A percentile compares a stretch with the other conserved stretches of the same genome.
phyloP scores from a whole-genome alignment of 805 yeast species.

The Candida ortonii region DNA sequence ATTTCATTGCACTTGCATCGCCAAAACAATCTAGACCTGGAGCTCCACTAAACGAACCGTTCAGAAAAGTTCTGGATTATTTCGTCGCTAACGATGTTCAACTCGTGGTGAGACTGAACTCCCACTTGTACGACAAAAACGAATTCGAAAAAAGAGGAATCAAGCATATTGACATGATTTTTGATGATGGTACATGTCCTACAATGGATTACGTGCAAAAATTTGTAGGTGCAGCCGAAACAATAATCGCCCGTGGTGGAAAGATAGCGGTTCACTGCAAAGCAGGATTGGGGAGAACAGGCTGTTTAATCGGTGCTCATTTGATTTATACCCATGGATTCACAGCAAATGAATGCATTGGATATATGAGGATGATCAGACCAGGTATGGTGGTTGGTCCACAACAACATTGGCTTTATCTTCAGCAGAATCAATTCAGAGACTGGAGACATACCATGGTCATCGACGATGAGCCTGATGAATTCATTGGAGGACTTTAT shows the following conservation, averaged over 20 bases:
- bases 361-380: slow-evolving; percentile 91
- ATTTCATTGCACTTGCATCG: slow-evolving; percentile 96
- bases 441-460: slow-evolving; percentile 95
- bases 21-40: slow-evolving; percentile 70
- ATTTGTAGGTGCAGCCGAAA: slow-evolving; percentile 93
- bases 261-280: slow-evolving; percentile 98
- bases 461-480: slow-evolving; percentile 64
- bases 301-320: slow-evolving; percentile 96
- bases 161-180: slow-evolving; percentile 90
- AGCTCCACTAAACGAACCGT: slow-evolving; percentile 63
- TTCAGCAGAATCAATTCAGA: slow-evolving; percentile 93
- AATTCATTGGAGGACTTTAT: slow-evolving; percentile 62
- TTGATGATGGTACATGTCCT: slow-evolving; percentile 98
- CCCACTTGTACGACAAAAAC: slow-evolving; percentile 80
- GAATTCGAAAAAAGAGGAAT: slow-evolving; percentile 84
- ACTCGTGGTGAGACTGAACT: slow-evolving; percentile 87
- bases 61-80: slow-evolving; percentile 75
- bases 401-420: slow-evolving; percentile 97
- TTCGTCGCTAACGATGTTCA: slow-evolving; percentile 73
- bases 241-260: slow-evolving; percentile 80
- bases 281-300: slow-evolving; percentile 97
- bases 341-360: slow-evolving; percentile 95
- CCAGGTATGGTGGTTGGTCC: slow-evolving; percentile 99
- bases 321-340: slow-evolving; percentile 94
- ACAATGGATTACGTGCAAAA: slow-evolving; percentile 88